Base-by-base conservation (phyloP, 345 rosid species). In the Pistacia integerrima region DNA sequence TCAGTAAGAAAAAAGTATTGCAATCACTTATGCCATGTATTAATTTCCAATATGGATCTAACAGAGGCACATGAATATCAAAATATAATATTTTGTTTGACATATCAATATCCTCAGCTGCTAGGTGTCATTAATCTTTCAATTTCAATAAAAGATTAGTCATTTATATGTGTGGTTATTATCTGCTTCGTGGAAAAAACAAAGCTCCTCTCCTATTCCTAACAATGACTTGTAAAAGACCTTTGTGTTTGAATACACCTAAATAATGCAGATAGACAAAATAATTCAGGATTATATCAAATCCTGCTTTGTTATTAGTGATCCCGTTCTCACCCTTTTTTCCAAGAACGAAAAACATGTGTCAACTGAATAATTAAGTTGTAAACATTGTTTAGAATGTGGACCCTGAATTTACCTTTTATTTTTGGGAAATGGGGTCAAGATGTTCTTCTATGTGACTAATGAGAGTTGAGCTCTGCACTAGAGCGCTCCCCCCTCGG, bases 401-500 rank as follows among this genome's bases (percentile, higher is more conserved):
- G 75, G 75, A 41, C 74, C 69, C 52, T n/a, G 4, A 17, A 38
- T 65, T 65, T 65, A 18, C 28, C 11, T 7, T 6, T 72, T 22
- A 12, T 41, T 56, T 70, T 17, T 35, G 28, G 46, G 46, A 51
- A 11, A 11, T 54, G 57, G 35, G 52, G 52, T 56, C 20, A 56
- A 56, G 22, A 41, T 36, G 46, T 41, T 41, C 8, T 41, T 41
- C 8, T 41, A 7, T 41, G 7, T 38, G 46, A 41, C 46, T 57
- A 30, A 56, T 71, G 58, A 20, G 54, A 72, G 55, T 22, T 22
- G 9, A 13, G 51, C 36, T 71, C 52, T 22, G 9, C 55, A 25
- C 25, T 25, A 25, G 25, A 25, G 25, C 25, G 25, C 25, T 25
- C 25, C 25, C 25, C n/a, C 69, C 41, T 46, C 10, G 56, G 60